These are phyloP conservation scores for Schizosaccharomyces osmophilus DNA, from an alignment of 805 yeast species.

Conservation along the genomic window DNA sequence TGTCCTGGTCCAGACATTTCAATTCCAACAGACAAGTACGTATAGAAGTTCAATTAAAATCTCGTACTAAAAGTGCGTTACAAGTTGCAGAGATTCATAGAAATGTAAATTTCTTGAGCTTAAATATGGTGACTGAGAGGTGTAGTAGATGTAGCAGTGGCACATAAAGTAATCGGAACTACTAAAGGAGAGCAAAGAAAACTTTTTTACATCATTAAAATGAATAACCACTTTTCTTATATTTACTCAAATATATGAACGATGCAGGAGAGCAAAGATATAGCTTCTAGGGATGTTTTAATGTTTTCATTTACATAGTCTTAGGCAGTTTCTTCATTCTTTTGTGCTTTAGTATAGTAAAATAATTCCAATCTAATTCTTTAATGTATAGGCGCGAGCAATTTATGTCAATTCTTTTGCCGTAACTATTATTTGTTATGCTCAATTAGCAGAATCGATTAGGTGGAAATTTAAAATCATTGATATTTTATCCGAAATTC, in stretches of 20 bases:
- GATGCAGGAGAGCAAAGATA: no score
- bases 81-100: not conserved
- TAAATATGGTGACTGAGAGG: not conserved
- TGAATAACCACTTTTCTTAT: not conserved
- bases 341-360: no score
- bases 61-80: not conserved
- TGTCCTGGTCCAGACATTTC: not conserved
- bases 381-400: no score
- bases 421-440: no score
- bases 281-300: no score
- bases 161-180: not conserved
- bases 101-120: not conserved
- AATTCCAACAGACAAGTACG: not conserved
- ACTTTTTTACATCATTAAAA: not conserved
- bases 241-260: not conserved
- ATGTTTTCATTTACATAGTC: no score
- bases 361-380: no score
- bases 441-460: no score
- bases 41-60: not conserved
- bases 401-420: no score
- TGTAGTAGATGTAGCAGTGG: not conserved
- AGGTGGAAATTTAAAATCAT: no score
- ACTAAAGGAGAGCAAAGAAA: not conserved
- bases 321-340: no score
- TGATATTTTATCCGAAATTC: no score